Conservation (phyloP, 116 monocot genomes). For the Papilionanthe hybrid region DNA sequence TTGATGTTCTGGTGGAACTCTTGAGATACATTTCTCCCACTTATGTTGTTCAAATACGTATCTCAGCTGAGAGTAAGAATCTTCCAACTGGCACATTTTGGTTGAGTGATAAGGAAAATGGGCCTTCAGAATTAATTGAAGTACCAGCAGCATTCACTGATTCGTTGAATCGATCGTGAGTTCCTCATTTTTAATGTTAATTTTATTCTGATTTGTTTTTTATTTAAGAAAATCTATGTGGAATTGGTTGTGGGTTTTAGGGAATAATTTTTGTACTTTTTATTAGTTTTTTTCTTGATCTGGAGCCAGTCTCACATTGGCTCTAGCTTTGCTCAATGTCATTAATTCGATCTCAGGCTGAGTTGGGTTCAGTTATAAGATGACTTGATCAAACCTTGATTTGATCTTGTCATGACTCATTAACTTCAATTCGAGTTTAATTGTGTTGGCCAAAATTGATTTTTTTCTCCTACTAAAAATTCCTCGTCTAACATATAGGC, state of each 20-base stretch:
- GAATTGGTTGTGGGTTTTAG: neutral
- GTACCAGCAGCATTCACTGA: conserved; percentile 42
- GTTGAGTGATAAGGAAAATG: conserved; percentile 36
- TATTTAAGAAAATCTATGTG: neutral
- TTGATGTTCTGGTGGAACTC: conserved; percentile 72
- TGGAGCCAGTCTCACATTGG: neutral
- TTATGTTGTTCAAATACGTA: conserved; percentile 68
- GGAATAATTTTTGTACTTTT: neutral
- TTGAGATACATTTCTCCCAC: conserved; percentile 58
- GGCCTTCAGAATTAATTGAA: conserved; percentile 27
- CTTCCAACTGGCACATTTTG: conserved; percentile 77
- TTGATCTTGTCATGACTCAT: neutral
- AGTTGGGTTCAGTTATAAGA: neutral
- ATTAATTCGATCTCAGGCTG: neutral
- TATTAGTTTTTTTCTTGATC: neutral
- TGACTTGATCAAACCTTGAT: neutral
- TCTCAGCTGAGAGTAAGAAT: conserved; percentile 64
- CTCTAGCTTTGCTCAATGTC: neutral
- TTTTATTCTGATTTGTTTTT: neutral
- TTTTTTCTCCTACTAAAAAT: no score
- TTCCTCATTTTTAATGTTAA: conserved; percentile 5
- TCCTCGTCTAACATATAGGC: no score
- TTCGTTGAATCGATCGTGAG: conserved; percentile 61
- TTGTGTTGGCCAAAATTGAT: no score
- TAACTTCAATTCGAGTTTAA: no score